Percentiles rank a stretch among this genome's conserved stretches.
These are phyloP conservation scores for maize (Zea mays) DNA, from an alignment of 176 grass and related monocot genomes.

Conservation along the genomic window DNA sequence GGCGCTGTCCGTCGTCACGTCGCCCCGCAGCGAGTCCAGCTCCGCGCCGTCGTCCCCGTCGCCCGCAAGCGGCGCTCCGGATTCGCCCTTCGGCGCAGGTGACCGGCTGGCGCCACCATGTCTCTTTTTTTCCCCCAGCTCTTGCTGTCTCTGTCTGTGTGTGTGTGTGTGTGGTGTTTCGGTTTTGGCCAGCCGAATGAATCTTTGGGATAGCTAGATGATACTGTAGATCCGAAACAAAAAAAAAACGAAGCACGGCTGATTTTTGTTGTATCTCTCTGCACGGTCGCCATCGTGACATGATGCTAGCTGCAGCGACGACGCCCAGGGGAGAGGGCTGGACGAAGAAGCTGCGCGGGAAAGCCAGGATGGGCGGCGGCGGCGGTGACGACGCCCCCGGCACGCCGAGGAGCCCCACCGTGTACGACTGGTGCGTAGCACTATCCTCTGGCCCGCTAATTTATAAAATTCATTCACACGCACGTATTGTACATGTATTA, in stretches of 20 bases:
- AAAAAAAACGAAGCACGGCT: not conserved
- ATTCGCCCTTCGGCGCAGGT: slow-evolving; percentile 62
- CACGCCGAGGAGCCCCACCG: slow-evolving; percentile 75
- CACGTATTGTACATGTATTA: too few species aligned
- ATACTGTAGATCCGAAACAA: too few species aligned
- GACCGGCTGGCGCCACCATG: not conserved
- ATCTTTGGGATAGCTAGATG: not conserved
- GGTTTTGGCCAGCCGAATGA: not conserved
- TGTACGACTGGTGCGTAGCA: slow-evolving; percentile 63
- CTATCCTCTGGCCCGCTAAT: too few species aligned
- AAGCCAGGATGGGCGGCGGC: slow-evolving; percentile 45
- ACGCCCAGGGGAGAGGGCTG: slow-evolving; percentile 61
- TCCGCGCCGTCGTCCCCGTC: slow-evolving; percentile 71
- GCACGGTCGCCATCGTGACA: not conserved
- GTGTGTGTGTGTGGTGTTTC: not conserved
- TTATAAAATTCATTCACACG: too few species aligned
- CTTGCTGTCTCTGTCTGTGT: not conserved
- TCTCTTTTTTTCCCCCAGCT: not conserved
- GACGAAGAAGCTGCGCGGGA: slow-evolving; percentile 55
- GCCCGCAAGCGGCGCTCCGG: slow-evolving; percentile 53
- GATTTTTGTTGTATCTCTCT: not conserved
- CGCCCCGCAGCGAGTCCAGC: slow-evolving; percentile 46
- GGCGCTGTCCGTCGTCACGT: slow-evolving; percentile 44
- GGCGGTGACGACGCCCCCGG: slow-evolving; percentile 2
- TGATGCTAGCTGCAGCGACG: slow-evolving; percentile 39